A percentile compares a stretch with the other conserved stretches of the same genome.
These are phyloP conservation scores for Coprinellus micaceus DNA, from an alignment of 768 basidiomycete species.

Conservation along the genomic window DNA sequence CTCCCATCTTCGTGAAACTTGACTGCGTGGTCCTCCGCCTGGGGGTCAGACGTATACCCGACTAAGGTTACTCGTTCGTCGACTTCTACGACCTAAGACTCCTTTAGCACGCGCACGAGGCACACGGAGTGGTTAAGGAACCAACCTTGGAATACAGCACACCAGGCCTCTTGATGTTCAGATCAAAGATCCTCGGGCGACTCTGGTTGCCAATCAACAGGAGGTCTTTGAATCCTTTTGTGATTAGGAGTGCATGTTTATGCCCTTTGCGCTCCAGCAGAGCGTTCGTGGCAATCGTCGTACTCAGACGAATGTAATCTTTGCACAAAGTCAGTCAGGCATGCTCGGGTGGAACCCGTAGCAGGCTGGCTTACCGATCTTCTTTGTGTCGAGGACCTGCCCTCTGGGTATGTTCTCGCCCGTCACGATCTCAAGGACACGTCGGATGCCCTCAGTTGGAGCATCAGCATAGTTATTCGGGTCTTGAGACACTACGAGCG, in stretches of 20 bases:
- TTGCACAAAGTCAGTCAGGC: neutral
- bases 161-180: slow-evolving; percentile 76
- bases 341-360: no score
- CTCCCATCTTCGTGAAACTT: slow-evolving; percentile 73
- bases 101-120: neutral
- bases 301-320: slow-evolving; percentile 91
- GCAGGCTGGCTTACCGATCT: slow-evolving; percentile 56
- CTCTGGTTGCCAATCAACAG: slow-evolving; percentile 93
- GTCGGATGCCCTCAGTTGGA: slow-evolving; percentile 89
- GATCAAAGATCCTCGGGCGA: slow-evolving; percentile 90
- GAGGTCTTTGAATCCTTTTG: slow-evolving; percentile 87
- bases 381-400: slow-evolving; percentile 63
- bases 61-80: slow-evolving; percentile 95
- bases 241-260: slow-evolving; percentile 86
- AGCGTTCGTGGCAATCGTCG: slow-evolving; percentile 95
- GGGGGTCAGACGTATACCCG: slow-evolving; percentile 88
- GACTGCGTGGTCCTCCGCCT: slow-evolving; percentile 70
- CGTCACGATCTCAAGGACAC: slow-evolving; percentile 76
- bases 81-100: slow-evolving; percentile 41
- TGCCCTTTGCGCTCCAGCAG: slow-evolving; percentile 93
- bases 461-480: slow-evolving; percentile 85
- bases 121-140: neutral
- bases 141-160: slow-evolving; percentile 72
- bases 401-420: slow-evolving; percentile 68
- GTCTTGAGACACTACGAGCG: slow-evolving; percentile 76